A percentile compares a stretch with the other conserved stretches of the same genome.
Evolutionary conservation across 306 rosid species (phyloP).

Genomic region (Prunus armeniaca): DNA sequence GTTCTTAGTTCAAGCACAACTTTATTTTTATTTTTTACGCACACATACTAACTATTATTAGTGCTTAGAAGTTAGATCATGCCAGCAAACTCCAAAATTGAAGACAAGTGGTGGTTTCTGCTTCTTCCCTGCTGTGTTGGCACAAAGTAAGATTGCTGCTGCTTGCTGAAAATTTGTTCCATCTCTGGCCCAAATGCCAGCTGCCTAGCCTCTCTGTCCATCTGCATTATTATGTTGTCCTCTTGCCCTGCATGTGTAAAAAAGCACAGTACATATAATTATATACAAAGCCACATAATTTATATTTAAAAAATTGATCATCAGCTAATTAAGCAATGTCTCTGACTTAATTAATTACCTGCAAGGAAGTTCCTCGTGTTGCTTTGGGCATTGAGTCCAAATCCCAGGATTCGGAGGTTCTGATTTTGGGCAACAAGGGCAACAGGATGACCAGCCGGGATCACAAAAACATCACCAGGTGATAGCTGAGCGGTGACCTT

Average conservation of each 20-base stretch:
- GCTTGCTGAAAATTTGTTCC: conserved; percentile 26
- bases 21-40: background rate
- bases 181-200: conserved; percentile 27
- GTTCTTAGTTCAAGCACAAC: too few species aligned
- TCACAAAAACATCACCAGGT: conserved; percentile 23
- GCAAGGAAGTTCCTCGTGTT: conserved; percentile 31
- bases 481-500: conserved; percentile 21
- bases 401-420: conserved; percentile 21
- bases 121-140: background rate
- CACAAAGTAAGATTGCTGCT: conserved; percentile 23
- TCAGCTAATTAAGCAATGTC: too few species aligned
- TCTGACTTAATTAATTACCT: conserved; percentile 13
- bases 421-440: conserved; percentile 13
- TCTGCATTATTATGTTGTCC: conserved; percentile 11
- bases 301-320: too few species aligned
- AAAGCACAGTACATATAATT: background rate
- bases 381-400: conserved; percentile 28
- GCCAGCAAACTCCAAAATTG: conserved; percentile 14
- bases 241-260: conserved; percentile 9
- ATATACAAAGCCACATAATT: too few species aligned
- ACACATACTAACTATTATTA: background rate
- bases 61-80: background rate
- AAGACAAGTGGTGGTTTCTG: background rate
- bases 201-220: conserved; percentile 33
- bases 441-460: conserved; percentile 40